Evolutionary conservation across 441 rosid species (phyloP), one percentile per base, ranked within the genome.

Genomic region (Francoa sonchifolia): DNA sequence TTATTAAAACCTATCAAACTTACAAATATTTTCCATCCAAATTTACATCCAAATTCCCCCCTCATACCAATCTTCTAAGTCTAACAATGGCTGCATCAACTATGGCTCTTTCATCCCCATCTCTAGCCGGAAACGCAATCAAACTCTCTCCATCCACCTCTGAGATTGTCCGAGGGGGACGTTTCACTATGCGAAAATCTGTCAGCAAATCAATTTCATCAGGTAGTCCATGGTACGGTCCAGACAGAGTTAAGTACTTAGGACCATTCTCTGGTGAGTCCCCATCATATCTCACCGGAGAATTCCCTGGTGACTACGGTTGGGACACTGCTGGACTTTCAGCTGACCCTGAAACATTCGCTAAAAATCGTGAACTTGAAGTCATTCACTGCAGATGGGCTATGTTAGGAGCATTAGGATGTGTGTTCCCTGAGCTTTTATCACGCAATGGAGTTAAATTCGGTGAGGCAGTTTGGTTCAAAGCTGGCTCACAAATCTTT

Each of bases 281-380:
- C 2, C 86, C 83, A 1, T 52, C 66, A 55, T 81, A 81, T 66
- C 67, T 81, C 42, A 81, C 92, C 0, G 78, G 86, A 0, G 79
- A 75, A 46, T 75, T 82, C 65, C 82, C 87, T 0, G 84, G 87
- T 0, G 84, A 82, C 63, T 82, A 77, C 10, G 87, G 87, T 2
- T 82, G 87, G 93, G 87, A 82, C 79, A 77, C 93, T 0, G 87
- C 87, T 1, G 93, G 93, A 8, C 70, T 82, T 36, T 82, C 88
- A 0, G 88, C 94, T 3, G 88, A 82, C 49, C 93, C 84, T 0
- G 87, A 75, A 55, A 82, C 93, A 37, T 82, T 82, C 2, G 87
- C 84, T 10, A 77, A 59, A 67, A 82, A 82, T 73, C 75, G 87
- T 22, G 93, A 82, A 68, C 76, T 82, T 0, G 87, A 82, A 49